Percentiles rank a stretch among this genome's conserved stretches.
These are phyloP conservation scores for Globisporangium orthogonon DNA, from an alignment of 352 stramenopile genomes.

Conservation along the genomic window DNA sequence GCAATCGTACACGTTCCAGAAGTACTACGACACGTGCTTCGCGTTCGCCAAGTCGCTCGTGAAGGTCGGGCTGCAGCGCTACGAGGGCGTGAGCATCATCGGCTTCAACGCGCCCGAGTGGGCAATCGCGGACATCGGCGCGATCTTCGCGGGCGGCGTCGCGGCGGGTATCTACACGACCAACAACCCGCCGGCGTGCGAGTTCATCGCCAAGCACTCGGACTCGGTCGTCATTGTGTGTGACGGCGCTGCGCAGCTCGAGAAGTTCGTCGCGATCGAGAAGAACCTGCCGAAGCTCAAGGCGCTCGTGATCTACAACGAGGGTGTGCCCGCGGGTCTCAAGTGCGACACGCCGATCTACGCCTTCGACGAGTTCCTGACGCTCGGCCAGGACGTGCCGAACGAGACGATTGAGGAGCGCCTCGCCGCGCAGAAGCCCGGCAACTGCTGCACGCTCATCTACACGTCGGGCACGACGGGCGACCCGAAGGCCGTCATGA, in stretches of 20 bases:
- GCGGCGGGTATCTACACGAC: constrained; percentile 96
- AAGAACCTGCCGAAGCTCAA: constrained; percentile 88
- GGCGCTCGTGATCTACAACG: constrained; percentile 92
- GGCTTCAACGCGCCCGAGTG: constrained; percentile 92
- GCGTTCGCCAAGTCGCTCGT: constrained; percentile 80
- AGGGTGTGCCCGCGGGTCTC: constrained; percentile 61
- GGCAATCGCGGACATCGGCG: constrained; percentile 89
- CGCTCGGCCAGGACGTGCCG: constrained; percentile 57
- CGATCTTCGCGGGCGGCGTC: constrained; percentile 90
- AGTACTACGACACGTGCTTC: constrained; percentile 74
- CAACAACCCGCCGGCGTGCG: constrained; percentile 86
- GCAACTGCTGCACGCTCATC: constrained; percentile 88
- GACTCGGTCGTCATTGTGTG: constrained; percentile 90
- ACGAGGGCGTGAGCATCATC: constrained; percentile 85
- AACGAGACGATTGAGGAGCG: constrained; percentile 60
- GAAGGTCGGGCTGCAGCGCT: constrained; percentile 58
- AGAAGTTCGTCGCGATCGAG: constrained; percentile 90
- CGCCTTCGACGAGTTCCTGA: constrained; percentile 72
- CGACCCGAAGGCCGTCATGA: constrained; percentile 95
- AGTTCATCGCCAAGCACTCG: constrained; percentile 93
- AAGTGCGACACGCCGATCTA: constrained; percentile 69
- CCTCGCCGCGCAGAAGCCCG: constrained; percentile 75
- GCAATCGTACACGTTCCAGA: constrained; percentile 56
- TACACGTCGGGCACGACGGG: constrained; percentile 95
- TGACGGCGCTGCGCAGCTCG: constrained; percentile 89